Evolutionary conservation across 2,329 filamentous ascomycete species (phyloP).

Genomic region (Lecanosticta acicola): DNA sequence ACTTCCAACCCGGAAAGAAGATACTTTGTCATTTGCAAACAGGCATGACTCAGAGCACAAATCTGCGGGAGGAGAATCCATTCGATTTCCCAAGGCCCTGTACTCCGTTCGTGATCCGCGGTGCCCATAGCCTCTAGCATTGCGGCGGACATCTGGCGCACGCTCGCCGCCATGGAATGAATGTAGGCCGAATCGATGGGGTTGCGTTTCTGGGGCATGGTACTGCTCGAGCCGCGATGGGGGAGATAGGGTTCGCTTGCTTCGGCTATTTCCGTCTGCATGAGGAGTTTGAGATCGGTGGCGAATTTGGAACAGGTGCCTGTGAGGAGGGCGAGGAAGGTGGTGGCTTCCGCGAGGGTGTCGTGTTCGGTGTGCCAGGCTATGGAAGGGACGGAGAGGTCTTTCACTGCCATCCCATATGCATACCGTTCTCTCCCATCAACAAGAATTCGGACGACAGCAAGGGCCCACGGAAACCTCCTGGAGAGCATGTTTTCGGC

Average conservation of each 20-base stretch:
- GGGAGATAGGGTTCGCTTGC: conserved; percentile 41
- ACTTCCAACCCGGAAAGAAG: conserved; percentile 27
- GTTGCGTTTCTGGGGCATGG: conserved; percentile 47
- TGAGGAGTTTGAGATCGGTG: conserved; percentile 28
- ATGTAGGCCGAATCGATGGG: conserved; percentile 27
- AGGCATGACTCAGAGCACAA: conserved; percentile 22
- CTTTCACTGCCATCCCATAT: too few species aligned
- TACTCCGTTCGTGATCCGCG: conserved; percentile 28
- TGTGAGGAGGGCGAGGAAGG: conserved; percentile 23
- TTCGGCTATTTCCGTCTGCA: conserved; percentile 29
- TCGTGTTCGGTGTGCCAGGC: conserved; percentile 32
- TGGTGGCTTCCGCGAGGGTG: conserved; percentile 24
- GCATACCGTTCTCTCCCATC: too few species aligned
- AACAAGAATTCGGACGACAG: too few species aligned
- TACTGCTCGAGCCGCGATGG: conserved; percentile 50
- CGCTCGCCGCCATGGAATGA: conserved; percentile 21
- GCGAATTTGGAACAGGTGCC: conserved; percentile 30
- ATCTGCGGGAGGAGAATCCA: conserved; percentile 30
- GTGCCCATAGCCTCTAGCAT: conserved; percentile 25
- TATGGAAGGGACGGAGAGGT: conserved; percentile 18
- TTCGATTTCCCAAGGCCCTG: conserved; percentile 29
- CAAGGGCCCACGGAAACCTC: too few species aligned
- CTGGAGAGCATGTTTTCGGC: too few species aligned
- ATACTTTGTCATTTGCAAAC: conserved; percentile 22
- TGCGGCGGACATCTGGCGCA: conserved; percentile 16